These are phyloP conservation scores for Berberis vulgaris DNA, from an alignment of 164 flowering plant genomes.

Conservation along the genomic window DNA sequence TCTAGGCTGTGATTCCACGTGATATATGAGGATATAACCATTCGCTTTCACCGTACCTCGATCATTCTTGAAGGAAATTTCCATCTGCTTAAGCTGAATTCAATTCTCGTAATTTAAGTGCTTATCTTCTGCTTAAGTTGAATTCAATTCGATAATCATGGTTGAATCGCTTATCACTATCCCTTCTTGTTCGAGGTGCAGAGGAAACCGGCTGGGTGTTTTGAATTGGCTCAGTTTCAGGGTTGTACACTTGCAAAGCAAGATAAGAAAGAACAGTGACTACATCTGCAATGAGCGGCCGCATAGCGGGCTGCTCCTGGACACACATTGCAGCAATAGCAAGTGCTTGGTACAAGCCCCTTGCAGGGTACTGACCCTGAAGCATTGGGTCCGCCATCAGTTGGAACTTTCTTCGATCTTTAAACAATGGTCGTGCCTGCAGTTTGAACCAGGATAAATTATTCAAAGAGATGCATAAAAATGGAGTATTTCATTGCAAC, in stretches of 20 bases:
- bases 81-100: background rate
- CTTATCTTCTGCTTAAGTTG: background rate
- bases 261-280: constrained; percentile 78
- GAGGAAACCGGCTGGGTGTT: constrained; percentile 29
- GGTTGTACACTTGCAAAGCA: constrained; percentile 54
- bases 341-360: constrained; percentile 84
- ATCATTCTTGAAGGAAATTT: background rate
- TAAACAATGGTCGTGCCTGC: constrained; percentile 87
- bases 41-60: no score
- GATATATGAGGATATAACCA: no score
- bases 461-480: background rate
- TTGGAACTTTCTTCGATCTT: constrained; percentile 58
- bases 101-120: constrained; percentile 2
- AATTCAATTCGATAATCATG: no score
- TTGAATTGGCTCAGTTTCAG: constrained; percentile 38
- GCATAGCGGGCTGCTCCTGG: constrained; percentile 78
- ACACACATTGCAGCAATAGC: constrained; percentile 95
- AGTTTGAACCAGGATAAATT: constrained; percentile 1
- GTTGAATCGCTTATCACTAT: constrained; percentile 16
- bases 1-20: no score
- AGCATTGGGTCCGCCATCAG: constrained; percentile 80
- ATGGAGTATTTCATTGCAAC: no score
- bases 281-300: constrained; percentile 80
- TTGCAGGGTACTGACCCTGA: constrained; percentile 66
- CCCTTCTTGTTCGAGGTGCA: constrained; percentile 36